Evolutionary conservation across 495 filamentous ascomycete species (phyloP).

Genomic region (Aspergillus kassunensis): DNA sequence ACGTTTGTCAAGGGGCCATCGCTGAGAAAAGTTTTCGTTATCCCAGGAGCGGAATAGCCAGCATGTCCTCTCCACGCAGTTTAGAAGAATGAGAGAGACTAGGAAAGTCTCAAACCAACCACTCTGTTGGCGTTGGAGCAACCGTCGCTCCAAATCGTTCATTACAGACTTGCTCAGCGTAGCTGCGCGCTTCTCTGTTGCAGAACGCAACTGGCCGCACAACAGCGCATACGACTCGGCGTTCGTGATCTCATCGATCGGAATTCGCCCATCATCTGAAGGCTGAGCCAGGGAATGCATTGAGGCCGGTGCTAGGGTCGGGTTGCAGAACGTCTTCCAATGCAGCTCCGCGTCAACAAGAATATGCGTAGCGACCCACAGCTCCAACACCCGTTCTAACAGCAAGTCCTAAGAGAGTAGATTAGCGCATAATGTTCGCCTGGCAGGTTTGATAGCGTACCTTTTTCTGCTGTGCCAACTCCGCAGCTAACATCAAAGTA

Average conservation of each 20-base stretch:
- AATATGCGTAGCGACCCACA: slow-evolving; percentile 74
- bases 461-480: slow-evolving; percentile 52
- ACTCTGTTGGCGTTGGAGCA: slow-evolving; percentile 68
- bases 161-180: slow-evolving; percentile 63
- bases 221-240: slow-evolving; percentile 50
- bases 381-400: slow-evolving; percentile 62
- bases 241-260: slow-evolving; percentile 42
- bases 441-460: slow-evolving; percentile 17
- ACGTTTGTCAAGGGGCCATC: slow-evolving; percentile 70
- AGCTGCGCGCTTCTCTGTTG: slow-evolving; percentile 67
- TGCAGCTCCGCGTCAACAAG: slow-evolving; percentile 61
- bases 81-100: slow-evolving; percentile 67
- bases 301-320: slow-evolving; percentile 41
- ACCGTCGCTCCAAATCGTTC: slow-evolving; percentile 67
- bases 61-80: slow-evolving; percentile 78
- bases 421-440: neutral
- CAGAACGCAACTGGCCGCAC: slow-evolving; percentile 67
- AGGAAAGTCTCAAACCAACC: slow-evolving; percentile 74
- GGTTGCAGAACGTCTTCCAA: slow-evolving; percentile 60
- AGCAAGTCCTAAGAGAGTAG: slow-evolving; percentile 49
- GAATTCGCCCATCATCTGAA: slow-evolving; percentile 41
- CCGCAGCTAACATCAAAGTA: slow-evolving; percentile 58
- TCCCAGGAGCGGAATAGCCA: slow-evolving; percentile 78
- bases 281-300: slow-evolving; percentile 37
- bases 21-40: slow-evolving; percentile 47